Conservation (phyloP, 2,329 filamentous ascomycete genomes). For the Zasmidium cellare region DNA sequence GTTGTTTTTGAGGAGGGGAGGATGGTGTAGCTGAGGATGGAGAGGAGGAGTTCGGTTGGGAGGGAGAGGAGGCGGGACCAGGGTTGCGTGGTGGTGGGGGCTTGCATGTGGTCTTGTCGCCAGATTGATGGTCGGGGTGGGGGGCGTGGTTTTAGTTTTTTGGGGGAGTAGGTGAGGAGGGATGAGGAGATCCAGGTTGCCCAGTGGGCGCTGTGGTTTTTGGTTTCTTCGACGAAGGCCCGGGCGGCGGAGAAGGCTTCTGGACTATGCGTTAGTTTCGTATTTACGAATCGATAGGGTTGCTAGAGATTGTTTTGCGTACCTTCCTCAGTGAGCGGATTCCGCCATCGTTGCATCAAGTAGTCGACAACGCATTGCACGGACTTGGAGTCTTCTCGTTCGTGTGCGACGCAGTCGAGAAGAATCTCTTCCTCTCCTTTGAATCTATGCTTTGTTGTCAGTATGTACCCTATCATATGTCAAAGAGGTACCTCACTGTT, state of each 20-base stretch:
- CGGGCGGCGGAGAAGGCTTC: neutral
- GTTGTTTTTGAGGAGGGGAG: neutral
- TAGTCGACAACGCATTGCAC: neutral
- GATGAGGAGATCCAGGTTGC: neutral
- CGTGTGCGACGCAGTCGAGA: neutral
- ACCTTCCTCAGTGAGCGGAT: neutral
- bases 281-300: no score
- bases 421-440: neutral
- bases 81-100: neutral
- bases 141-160: neutral
- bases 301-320: neutral
- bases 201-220: neutral
- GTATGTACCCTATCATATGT: neutral
- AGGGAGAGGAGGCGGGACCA: neutral
- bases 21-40: neutral
- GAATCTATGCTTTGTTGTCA: neutral
- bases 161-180: neutral
- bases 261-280: neutral
- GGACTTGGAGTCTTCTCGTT: neutral
- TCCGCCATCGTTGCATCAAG: neutral
- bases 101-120: neutral
- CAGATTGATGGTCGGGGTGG: neutral
- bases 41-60: neutral
- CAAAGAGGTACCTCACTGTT: neutral
- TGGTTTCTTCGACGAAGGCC: neutral